Base-by-base conservation (phyloP, 495 filamentous ascomycete genomes). In the Opeltia flavorubescens region DNA sequence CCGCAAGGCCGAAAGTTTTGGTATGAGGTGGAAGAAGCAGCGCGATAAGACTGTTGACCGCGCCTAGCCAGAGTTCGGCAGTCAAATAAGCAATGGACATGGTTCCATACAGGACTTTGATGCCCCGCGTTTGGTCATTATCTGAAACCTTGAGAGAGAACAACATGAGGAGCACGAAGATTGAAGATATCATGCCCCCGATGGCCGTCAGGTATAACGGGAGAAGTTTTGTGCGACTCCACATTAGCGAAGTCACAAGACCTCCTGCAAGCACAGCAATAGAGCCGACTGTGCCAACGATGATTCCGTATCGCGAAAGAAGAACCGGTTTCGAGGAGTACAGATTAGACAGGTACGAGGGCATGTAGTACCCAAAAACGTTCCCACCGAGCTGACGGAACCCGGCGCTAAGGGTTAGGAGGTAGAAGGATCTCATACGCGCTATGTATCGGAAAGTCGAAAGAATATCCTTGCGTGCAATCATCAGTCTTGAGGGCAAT, bases 301-400 rank as follows among this genome's bases (percentile, higher is more conserved):
- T 60, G 34, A 63, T 58, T 3, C 59, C 62, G 38, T 64, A 64
- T 1, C 31, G 31, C 2, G 55, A 56, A 5, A 56, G 40, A 1
- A 64, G 39, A 21, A 51, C 39, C 3, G 30, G 24, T 13, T 55
- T 20, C 6, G 44, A 36, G 2, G 58, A 47, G 42, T 56, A 62
- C 9, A 51, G 44, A 11, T 54, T 50, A 5, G 48, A 52, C 3
- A 62, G 52, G 43, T 62, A 62, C 3, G 48, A 50, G 1, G 59
- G 59, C 59, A 62, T 62, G 43, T 62, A 62, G 43, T 60, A 62
- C 13, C 59, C 59, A 50, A 63, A 62, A 0, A 63, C 52, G 35
- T 59, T 58, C 2, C 55, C 59, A 5, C 50, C 30, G 6, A 62
- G 39, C 30, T 60, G 58, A 6, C 59, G 52, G 43, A 56, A 46